Conservation (phyloP, 441 rosid species). For the Hypseocharis bilobata region DNA sequence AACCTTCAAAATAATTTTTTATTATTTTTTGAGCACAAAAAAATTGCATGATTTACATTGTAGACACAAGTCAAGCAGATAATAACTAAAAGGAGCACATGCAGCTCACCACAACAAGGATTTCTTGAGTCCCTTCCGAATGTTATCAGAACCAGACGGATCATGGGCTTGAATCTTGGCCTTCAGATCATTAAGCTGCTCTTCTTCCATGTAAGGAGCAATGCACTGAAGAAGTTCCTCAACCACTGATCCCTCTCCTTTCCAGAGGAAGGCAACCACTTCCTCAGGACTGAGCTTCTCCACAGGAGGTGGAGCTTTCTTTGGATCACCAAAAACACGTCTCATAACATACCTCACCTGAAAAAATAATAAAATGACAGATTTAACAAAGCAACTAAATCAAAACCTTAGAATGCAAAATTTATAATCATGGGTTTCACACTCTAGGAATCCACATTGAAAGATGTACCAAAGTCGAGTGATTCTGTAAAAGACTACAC, state of each 20-base stretch:
- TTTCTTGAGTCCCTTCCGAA: constrained; percentile 61
- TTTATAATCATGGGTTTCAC: no score
- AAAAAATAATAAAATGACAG: constrained; percentile 17
- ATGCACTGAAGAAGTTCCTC: constrained; percentile 81
- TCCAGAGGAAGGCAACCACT: constrained; percentile 68
- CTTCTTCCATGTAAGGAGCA: constrained; percentile 60
- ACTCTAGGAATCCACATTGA: no score
- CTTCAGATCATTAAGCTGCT: constrained; percentile 53
- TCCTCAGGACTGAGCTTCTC: constrained; percentile 77
- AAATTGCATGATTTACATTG: constrained; percentile 9
- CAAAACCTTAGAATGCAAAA: no score
- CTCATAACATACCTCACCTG: constrained; percentile 98
- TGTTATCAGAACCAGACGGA: constrained; percentile 59
- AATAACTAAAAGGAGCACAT: constrained; percentile 11
- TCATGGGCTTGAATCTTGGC: constrained; percentile 60
- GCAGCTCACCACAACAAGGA: constrained; percentile 77
- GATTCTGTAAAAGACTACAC: no score
- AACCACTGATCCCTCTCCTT: constrained; percentile 80
- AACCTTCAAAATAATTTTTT: constrained; percentile 48
- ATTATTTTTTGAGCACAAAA: constrained; percentile 2
- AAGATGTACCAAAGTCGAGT: no score
- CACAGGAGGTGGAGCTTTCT: constrained; percentile 89
- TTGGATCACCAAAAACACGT: constrained; percentile 82
- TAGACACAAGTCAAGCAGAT: constrained; percentile 14
- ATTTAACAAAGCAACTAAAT: background rate